Conservation (phyloP, 2,329 filamentous ascomycete species). For the Pseudogymnoascus sp. region DNA sequence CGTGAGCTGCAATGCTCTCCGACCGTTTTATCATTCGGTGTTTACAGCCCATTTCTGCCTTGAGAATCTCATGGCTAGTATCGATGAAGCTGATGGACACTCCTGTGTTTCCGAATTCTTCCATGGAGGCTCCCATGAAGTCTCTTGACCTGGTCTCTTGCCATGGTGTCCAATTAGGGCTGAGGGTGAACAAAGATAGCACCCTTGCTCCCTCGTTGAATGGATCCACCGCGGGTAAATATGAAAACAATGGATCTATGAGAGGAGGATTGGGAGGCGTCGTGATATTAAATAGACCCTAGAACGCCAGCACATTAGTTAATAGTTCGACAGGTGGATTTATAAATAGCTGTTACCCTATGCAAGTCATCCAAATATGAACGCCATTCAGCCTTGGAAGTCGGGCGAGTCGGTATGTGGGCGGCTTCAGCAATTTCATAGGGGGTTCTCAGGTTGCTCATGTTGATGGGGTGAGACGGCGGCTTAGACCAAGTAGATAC, state of each 20-base stretch:
- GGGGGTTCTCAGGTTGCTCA: background rate
- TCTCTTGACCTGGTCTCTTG: constrained; percentile 18
- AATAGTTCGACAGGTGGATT: background rate
- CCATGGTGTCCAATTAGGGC: constrained; percentile 21
- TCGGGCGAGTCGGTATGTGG: background rate
- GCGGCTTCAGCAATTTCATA: background rate
- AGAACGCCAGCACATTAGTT: background rate
- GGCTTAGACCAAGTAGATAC: no score
- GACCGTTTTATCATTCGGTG: constrained; percentile 22
- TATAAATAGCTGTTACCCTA: background rate
- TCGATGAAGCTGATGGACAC: constrained; percentile 31
- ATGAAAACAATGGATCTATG: constrained; percentile 21
- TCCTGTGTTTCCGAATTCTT: constrained; percentile 23
- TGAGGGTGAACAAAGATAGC: constrained; percentile 19
- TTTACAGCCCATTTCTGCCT: constrained; percentile 27
- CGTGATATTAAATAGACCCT: constrained; percentile 30
- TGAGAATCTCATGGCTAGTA: constrained; percentile 27
- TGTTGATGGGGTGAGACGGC: background rate
- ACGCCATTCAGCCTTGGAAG: background rate
- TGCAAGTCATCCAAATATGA: background rate
- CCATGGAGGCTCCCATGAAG: constrained; percentile 22
- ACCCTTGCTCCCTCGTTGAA: constrained; percentile 24
- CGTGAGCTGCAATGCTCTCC: constrained; percentile 31
- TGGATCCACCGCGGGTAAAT: constrained; percentile 26
- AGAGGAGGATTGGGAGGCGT: constrained; percentile 29